Evolutionary conservation across 164 flowering plant genomes (phyloP).

Genomic region (Saururus chinensis): DNA sequence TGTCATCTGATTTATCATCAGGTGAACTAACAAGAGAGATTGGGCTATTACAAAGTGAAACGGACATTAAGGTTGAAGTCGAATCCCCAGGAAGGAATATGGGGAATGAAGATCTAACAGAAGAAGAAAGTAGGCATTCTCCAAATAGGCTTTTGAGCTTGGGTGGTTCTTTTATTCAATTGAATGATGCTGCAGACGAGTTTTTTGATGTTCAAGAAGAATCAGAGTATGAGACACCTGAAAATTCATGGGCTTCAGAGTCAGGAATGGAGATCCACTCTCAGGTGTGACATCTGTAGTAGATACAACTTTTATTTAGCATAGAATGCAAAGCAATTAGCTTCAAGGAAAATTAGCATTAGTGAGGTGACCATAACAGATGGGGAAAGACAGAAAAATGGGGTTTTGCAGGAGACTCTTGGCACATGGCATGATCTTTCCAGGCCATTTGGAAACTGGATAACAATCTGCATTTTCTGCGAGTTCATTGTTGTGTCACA

Average conservation of each 20-base stretch:
- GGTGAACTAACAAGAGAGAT: conserved; percentile 29
- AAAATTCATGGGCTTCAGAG: conserved; percentile 33
- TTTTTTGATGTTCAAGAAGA: conserved; percentile 65
- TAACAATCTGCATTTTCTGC: neutral
- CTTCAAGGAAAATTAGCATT: too few relatives aligned
- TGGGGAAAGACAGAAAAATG: neutral
- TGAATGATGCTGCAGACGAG: conserved; percentile 50
- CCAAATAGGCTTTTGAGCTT: conserved; percentile 24
- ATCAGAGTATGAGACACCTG: conserved; percentile 30
- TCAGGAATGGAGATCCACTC: conserved; percentile 20
- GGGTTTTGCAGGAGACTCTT: neutral
- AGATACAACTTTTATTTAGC: neutral
- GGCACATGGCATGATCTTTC: neutral
- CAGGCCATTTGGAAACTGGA: neutral
- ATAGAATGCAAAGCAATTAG: too few relatives aligned
- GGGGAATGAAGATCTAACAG: conserved; percentile 14
- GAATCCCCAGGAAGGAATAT: conserved; percentile 12
- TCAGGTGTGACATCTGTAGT: conserved; percentile 19
- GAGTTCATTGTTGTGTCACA: neutral
- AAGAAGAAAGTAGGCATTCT: conserved; percentile 15
- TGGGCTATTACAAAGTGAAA: conserved; percentile 18
- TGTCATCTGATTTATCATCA: conserved; percentile 29
- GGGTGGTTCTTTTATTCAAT: conserved; percentile 21
- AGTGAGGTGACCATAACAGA: neutral
- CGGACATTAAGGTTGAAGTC: conserved; percentile 25